Base-by-base conservation (phyloP, 2,329 filamentous ascomycete genomes). In the Alternaria sp. region DNA sequence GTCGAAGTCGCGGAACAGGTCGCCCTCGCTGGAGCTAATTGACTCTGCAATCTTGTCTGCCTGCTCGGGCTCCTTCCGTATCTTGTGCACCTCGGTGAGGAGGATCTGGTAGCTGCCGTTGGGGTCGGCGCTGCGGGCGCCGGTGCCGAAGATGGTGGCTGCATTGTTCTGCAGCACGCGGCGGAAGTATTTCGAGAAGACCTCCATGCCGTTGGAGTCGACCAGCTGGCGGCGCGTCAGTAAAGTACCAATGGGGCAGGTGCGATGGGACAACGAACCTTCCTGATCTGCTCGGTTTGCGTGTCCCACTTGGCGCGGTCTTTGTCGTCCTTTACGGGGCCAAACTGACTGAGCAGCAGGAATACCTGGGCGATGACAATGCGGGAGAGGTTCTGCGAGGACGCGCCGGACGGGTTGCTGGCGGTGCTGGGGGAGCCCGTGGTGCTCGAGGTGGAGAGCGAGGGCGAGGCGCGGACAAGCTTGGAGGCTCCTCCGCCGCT, bases 151-250 rank as follows among this genome's bases (percentile, higher is more conserved):
- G 79, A 99, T 96, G 76, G 96, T 91, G 68, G 90, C 85, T 74
- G 94, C 93, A 89, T 97, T 97, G 83, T 91, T 90, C 81, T 91
- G 91, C 77, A 99, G 89, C 79, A 98, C 86, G 82, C 95, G 93
- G 81, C 93, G 90, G 82, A 99, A 97, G 82, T 96, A 97, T 85
- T 94, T 96, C 65, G 93, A 90, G 81, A 94, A 97, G 79, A 97
- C 93, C 86, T 99, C 96, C 95, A 99, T 99, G 79, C 94, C 94
- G 93, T 97, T 91, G 76, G 95, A 94, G 88, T 97, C 91, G 84
- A 98, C 91, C 80, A 98, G 90, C 92, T 97, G 69, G 57, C 12
- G 21, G 44, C 26, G 40, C 30, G 63, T 78, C 60, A 78, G 73
- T 61, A 67, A n/a, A 23, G 54, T 11, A 25, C 40, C 6, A 49